These are phyloP conservation scores for Septoria petroselini DNA, from an alignment of 2,329 filamentous ascomycete genomes.

Conservation along the genomic window DNA sequence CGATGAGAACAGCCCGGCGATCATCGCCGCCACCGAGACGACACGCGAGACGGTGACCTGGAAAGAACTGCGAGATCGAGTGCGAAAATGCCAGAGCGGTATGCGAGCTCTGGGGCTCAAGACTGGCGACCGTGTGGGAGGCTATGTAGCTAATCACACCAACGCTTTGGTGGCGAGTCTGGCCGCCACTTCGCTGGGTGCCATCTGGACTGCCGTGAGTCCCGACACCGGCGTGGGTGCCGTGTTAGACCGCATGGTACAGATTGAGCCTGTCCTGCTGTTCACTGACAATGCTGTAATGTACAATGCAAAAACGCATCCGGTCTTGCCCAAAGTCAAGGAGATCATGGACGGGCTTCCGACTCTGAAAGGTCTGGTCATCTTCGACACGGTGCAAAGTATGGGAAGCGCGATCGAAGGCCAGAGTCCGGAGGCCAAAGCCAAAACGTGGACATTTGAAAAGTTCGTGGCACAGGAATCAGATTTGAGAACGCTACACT, in stretches of 20 bases:
- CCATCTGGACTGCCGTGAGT: conserved; percentile 88
- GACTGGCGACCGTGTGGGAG: conserved; percentile 60
- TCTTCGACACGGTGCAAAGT: conserved; percentile 64
- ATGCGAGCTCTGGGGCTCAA: conserved; percentile 65
- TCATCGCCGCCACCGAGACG: conserved; percentile 79
- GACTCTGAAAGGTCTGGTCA: conserved; percentile 66
- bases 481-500: conserved; percentile 42
- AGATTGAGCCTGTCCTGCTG: conserved; percentile 78
- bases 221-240: conserved; percentile 90
- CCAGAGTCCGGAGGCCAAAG: conserved; percentile 13
- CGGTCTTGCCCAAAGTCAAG: conserved; percentile 72
- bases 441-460: conserved; percentile 27
- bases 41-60: conserved; percentile 66
- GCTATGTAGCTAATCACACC: conserved; percentile 84
- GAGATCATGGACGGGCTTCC: conserved; percentile 69
- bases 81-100: conserved; percentile 68
- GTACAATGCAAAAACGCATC: conserved; percentile 88
- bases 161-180: conserved; percentile 87
- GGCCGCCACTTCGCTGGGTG: conserved; percentile 75
- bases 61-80: conserved; percentile 73
- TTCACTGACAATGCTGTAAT: conserved; percentile 85
- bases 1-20: conserved; percentile 61
- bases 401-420: conserved; percentile 40
- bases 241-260: conserved; percentile 79
- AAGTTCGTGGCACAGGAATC: conserved; percentile 42